Base-by-base conservation (phyloP, 768 basidiomycete genomes). In the Xerocomellus amylosporus region DNA sequence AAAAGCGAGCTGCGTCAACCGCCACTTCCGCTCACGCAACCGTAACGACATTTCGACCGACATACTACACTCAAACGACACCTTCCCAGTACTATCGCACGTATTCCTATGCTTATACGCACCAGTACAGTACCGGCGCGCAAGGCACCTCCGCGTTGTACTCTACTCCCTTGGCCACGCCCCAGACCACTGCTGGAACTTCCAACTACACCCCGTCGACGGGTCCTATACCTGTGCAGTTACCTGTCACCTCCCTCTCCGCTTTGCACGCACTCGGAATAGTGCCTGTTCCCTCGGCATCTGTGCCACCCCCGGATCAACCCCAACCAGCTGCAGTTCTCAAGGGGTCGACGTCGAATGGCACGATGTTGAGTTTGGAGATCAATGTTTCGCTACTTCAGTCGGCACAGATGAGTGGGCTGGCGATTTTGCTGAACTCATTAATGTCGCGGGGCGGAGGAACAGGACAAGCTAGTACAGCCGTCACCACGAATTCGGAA, bases 301-400 rank as follows among this genome's bases (percentile, higher is more conserved):
- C 84, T 15, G 63, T 86, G 22, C 76, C 79, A 22, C 62, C 77
- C 14, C 73, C 80, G 41, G 81, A 78, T 22, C 82, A 85, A 58
- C 76, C 82, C 17, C 86, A 83, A 61, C 86, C 88, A 1, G 78
- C 86, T n/a, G 89, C 87, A n/a, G 80, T 92, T 15, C 74, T 91
- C 46, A 80, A 85, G 37, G 85, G 87, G 28, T 85, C 86, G 1
- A 83, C 84, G 3, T 79, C 83, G 8, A 84, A 88, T 62, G 88
- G 88, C 13, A 79, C 81, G 19, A 83, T 86, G 77, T 69, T 90
- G 54, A 87, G 79, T 64, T 72, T 93, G 50, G 90, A 92, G 58
- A 87, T 93, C 64, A 90, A 91, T 56, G 82, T 90, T 28, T 83
- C 84, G 15, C 70, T 85, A 19, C 74, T 93, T 51, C 86, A 89